Evolutionary conservation across 352 stramenopile species (phyloP).

Genomic region (Phytophthora sansomeana): DNA sequence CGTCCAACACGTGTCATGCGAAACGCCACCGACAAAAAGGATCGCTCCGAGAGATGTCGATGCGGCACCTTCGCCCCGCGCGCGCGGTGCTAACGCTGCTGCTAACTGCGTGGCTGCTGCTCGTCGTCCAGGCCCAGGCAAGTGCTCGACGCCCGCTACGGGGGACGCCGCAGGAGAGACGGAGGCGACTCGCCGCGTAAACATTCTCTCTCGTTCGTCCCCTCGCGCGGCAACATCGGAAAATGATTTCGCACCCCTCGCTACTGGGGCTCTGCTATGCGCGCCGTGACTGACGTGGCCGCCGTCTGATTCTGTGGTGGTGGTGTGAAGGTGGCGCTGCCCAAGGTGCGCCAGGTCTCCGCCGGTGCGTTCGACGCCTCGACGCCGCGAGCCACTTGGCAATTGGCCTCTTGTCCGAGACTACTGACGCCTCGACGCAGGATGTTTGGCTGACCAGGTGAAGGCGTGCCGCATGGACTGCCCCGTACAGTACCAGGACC

Average conservation of each 20-base stretch:
- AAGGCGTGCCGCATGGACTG: slow-evolving; percentile 61
- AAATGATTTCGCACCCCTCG: slow-evolving; percentile 10
- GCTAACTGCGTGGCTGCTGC: slow-evolving; percentile 3
- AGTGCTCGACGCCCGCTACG: not conserved
- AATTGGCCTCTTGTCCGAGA: not conserved
- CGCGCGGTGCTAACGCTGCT: slow-evolving; percentile 8
- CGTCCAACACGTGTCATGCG: slow-evolving; percentile 24
- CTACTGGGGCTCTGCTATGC: slow-evolving; percentile 17
- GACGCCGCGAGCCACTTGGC: slow-evolving; percentile 11
- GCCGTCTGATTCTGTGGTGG: slow-evolving; percentile 18
- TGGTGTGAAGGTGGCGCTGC: slow-evolving; percentile 30
- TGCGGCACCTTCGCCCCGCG: not conserved
- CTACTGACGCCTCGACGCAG: slow-evolving; percentile 29
- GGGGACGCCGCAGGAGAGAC: slow-evolving; percentile 4
- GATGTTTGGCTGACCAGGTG: slow-evolving; percentile 55
- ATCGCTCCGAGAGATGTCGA: slow-evolving; percentile 8
- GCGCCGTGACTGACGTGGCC: slow-evolving; percentile 22
- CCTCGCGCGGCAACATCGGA: slow-evolving; percentile 2
- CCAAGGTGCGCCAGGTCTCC: slow-evolving; percentile 24
- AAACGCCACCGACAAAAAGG: slow-evolving; percentile 18
- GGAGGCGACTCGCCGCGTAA: slow-evolving; percentile 17
- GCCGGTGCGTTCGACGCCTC: slow-evolving; percentile 23
- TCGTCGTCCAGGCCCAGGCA: slow-evolving; percentile 21
- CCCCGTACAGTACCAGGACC: slow-evolving; percentile 65
- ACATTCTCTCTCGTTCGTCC: slow-evolving; percentile 17